Evolutionary conservation across 2,329 filamentous ascomycete genomes (phyloP).

Genomic region (Furcasterigmium furcatum): DNA sequence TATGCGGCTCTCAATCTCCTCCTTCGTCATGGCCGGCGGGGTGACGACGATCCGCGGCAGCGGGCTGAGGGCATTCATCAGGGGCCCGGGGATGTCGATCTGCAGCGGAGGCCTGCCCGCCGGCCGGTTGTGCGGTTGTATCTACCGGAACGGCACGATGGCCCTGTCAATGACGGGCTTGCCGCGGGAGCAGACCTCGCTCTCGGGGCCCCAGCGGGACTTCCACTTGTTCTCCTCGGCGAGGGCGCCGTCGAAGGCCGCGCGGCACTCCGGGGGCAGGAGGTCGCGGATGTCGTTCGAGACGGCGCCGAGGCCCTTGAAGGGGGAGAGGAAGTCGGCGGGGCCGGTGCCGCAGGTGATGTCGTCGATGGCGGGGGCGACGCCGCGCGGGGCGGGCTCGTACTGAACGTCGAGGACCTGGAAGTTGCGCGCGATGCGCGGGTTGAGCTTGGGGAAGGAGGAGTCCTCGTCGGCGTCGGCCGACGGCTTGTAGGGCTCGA

Average conservation of each 20-base stretch:
- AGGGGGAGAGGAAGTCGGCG: constrained; percentile 43
- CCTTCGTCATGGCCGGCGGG: no score
- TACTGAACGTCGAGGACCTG: constrained; percentile 52
- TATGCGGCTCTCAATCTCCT: no score
- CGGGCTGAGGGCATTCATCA: no score
- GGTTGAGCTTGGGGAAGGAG: constrained; percentile 44
- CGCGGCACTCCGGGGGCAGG: constrained; percentile 67
- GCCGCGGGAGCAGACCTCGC: constrained; percentile 46
- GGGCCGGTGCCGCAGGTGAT: constrained; percentile 21
- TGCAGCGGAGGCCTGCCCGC: no score
- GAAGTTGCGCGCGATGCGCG: constrained; percentile 52
- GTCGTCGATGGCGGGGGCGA: constrained; percentile 35
- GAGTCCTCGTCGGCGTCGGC: constrained; percentile 20
- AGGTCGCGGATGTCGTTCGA: constrained; percentile 63
- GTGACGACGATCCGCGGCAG: no score
- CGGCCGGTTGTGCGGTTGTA: no score
- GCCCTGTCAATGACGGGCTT: constrained; percentile 61
- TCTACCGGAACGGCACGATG: constrained; percentile 49
- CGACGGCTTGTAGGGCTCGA: constrained; percentile 61
- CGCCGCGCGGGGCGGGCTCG: constrained; percentile 45
- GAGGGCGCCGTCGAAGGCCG: constrained; percentile 67
- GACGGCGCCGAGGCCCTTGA: constrained; percentile 61
- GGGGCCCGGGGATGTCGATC: no score
- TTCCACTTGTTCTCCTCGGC: constrained; percentile 70
- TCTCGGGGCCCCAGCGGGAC: constrained; percentile 69